These are phyloP conservation scores for Anthostomella pinea DNA, from an alignment of 2,329 filamentous ascomycete genomes.

Conservation along the genomic window DNA sequence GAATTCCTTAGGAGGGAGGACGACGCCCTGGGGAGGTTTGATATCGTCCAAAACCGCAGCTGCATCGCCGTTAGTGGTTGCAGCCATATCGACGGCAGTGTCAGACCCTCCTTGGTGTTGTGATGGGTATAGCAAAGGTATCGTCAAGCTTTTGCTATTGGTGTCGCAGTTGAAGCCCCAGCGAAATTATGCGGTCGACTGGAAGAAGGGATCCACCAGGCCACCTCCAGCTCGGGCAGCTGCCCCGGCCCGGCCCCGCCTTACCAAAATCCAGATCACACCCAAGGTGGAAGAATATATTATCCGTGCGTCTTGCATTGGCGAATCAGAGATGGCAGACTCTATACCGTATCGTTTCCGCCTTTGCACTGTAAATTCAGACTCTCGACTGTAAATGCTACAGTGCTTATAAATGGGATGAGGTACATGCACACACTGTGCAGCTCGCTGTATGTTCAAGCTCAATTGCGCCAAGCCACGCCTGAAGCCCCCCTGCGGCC, in stretches of 20 bases:
- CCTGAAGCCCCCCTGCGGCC: not conserved
- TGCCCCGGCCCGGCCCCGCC: no score
- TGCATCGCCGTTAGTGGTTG: conserved; percentile 51
- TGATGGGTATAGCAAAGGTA: conserved; percentile 14
- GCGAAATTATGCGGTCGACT: conserved; percentile 10
- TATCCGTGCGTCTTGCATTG: no score
- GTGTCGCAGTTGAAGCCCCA: conserved; percentile 22
- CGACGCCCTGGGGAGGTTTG: conserved; percentile 78
- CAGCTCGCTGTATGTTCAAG: not conserved
- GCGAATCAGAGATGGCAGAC: no score
- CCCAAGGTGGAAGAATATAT: no score
- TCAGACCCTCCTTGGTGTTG: conserved; percentile 25
- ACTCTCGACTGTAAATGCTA: no score
- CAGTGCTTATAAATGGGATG: no score
- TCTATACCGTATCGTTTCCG: no score
- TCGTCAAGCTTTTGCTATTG: conserved; percentile 17
- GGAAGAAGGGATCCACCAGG: no score
- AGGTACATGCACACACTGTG: conserved; percentile 2
- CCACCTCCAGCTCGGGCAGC: no score
- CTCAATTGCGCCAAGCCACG: not conserved
- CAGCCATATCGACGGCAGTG: conserved; percentile 35
- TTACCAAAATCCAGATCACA: no score
- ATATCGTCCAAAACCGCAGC: conserved; percentile 58
- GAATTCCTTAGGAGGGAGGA: conserved; percentile 87
- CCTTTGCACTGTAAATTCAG: no score